Conservation (phyloP, 2,329 filamentous ascomycete genomes). For the Epichloe festucae region DNA sequence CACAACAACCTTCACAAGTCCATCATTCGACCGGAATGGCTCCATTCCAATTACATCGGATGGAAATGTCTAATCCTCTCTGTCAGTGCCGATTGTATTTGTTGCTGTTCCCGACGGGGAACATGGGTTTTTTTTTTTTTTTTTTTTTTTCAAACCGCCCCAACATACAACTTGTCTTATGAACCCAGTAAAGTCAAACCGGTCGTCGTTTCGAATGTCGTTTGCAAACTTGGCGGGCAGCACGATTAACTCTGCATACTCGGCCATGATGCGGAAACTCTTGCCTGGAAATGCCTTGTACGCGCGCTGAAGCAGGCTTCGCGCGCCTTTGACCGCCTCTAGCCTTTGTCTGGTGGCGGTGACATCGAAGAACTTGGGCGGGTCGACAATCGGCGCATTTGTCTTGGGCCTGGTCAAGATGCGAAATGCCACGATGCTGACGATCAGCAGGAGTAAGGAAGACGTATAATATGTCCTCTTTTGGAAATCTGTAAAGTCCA, state of each 20-base stretch:
- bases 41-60: neutral
- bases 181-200: neutral
- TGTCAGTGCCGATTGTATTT: neutral
- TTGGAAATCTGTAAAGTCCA: neutral
- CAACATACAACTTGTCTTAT: neutral
- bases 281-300: neutral
- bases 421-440: neutral
- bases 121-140: neutral
- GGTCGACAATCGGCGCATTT: neutral
- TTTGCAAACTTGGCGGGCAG: neutral
- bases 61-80: neutral
- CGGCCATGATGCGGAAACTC: neutral
- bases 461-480: neutral
- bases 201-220: constrained; percentile 1
- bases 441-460: neutral
- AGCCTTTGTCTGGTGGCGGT: neutral
- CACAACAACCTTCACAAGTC: neutral
- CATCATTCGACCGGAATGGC: neutral
- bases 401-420: neutral
- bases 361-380: neutral
- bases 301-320: neutral
- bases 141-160: neutral
- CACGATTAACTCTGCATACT: neutral
- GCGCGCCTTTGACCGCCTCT: neutral
- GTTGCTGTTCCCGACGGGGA: neutral